Evolutionary conservation across 768 basidiomycete species (phyloP).

Genomic region (Cystofilobasidium capitatum): DNA sequence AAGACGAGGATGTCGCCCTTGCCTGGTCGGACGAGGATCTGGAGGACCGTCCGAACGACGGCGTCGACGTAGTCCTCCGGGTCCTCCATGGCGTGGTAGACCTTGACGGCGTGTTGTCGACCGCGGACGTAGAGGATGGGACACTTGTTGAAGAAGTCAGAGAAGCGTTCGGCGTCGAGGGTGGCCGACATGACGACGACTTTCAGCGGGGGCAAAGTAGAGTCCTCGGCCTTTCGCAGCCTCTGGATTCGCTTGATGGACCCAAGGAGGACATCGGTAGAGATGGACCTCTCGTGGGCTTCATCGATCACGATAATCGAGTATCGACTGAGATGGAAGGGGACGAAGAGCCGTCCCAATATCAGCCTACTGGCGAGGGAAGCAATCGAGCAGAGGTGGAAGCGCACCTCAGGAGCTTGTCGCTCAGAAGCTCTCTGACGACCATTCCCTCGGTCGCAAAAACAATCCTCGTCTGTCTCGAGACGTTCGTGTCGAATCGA

Average conservation of each 20-base stretch:
- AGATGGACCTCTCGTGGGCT: conserved; percentile 88
- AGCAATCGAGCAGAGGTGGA: background rate
- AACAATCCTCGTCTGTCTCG: conserved; percentile 7
- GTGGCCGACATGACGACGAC: conserved; percentile 97
- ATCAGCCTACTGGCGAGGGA: background rate
- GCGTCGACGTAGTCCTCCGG: conserved; percentile 71
- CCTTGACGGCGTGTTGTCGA: conserved; percentile 80
- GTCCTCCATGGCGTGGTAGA: conserved; percentile 43
- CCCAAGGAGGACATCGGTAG: conserved; percentile 88
- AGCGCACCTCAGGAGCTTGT: conserved; percentile 12
- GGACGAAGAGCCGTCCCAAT: background rate
- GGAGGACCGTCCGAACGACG: conserved; percentile 84
- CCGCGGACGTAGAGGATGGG: conserved; percentile 85
- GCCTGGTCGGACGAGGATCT: conserved; percentile 65
- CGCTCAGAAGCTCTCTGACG: conserved; percentile 21
- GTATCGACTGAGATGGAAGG: conserved; percentile 45
- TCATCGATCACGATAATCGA: conserved; percentile 88
- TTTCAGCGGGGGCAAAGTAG: conserved; percentile 53
- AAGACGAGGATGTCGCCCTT: conserved; percentile 84
- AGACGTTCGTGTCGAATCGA: conserved; percentile 24
- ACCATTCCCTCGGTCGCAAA: conserved; percentile 27
- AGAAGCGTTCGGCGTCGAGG: conserved; percentile 89
- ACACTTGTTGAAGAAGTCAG: conserved; percentile 71
- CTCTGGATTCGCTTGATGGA: conserved; percentile 73
- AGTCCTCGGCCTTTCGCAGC: conserved; percentile 47